Evolutionary conservation across 768 basidiomycete genomes (phyloP), one percentile per base, ranked within the genome.

Genomic region (Xerocomellus chrysenteron): DNA sequence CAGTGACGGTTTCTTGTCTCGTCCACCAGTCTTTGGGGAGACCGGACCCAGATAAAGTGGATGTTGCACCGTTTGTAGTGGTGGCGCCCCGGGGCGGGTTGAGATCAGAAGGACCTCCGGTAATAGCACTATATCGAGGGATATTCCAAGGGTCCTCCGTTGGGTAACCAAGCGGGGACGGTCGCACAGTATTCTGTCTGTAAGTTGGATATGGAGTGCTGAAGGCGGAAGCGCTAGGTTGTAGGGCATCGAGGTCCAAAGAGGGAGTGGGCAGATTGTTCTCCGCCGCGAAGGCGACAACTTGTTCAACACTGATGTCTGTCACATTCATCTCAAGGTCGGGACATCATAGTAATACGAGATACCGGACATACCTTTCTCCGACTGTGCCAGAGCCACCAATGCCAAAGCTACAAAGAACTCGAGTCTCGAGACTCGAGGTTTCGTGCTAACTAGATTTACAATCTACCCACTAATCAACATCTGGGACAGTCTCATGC

Each of bases 361-460:
- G 32, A 57, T 10, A 30, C 32, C 37, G 14, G 7, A 63, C 73
- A 26, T 54, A 89, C 91, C 91, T 81, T 87, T 86, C 4, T 85
- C 87, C 6, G 83, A 76, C 72, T 98, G 94, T 6, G 91, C 92
- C 5, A 96, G 76, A 2, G 92, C 91, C 44, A 91, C 92, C 14
- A 98, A 78, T 12, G 91, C 92, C 26, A 98, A 73, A 11, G 93
- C 91, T 12, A 95, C 90, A 69, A 90, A 95, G 76, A 96, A 95
- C 68, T 98, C 94, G 54, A 88, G 83, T 62, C 85, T 91, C 9
- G 92, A 91, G 37, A 98, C 88, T 49, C 87, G 80, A 43, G 90
- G 80, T 56, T 82, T 81, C 35, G 87, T 86, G 72, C 90, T 91
- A 50, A 94, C 92, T 21, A 95, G 78, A 71, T 90, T 93, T 54